Evolutionary conservation across 2,329 filamentous ascomycete genomes (phyloP).

Genomic region (Dactylellina parvicollis): DNA sequence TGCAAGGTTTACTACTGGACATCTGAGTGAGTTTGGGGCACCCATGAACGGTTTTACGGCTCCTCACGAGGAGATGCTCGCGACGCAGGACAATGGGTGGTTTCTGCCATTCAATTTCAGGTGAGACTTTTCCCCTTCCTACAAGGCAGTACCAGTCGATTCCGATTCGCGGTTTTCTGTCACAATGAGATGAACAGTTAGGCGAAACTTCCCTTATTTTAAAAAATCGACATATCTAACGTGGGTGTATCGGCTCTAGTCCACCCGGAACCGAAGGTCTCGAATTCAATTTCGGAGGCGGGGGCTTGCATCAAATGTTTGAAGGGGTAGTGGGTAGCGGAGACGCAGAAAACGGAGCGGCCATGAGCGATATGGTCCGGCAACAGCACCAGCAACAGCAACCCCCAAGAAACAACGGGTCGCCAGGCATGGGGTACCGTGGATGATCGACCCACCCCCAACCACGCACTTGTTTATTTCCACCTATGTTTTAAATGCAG

Average conservation of each 20-base stretch:
- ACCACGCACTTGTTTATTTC: conserved; percentile 41
- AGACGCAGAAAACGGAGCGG: conserved; percentile 30
- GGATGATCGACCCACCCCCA: conserved; percentile 44
- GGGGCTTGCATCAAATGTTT: conserved; percentile 52
- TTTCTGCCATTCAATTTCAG: conserved; percentile 53
- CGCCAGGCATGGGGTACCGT: conserved; percentile 43
- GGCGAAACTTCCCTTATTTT: too few species aligned
- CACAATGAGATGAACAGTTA: not conserved
- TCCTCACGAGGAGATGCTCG: conserved; percentile 49
- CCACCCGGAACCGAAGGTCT: conserved; percentile 49
- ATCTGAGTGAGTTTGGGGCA: conserved; percentile 39
- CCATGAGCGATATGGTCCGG: conserved; percentile 49
- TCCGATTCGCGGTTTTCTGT: conserved; percentile 2
- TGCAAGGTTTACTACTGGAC: conserved; percentile 32
- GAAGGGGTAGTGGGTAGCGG: conserved; percentile 45
- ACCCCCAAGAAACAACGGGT: conserved; percentile 35
- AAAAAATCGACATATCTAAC: conserved; percentile 16
- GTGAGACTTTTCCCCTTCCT: conserved; percentile 10
- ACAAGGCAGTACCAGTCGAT: not conserved
- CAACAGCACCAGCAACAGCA: conserved; percentile 31
- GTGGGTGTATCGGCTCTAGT: conserved; percentile 41
- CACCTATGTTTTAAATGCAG: conserved; percentile 46
- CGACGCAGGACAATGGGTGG: conserved; percentile 51
- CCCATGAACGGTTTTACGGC: conserved; percentile 50
- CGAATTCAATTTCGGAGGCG: conserved; percentile 52